Evolutionary conservation across 129 eudicot genomes (phyloP), one percentile per base, ranked within the genome.

Genomic region (Erigeron canadensis): DNA sequence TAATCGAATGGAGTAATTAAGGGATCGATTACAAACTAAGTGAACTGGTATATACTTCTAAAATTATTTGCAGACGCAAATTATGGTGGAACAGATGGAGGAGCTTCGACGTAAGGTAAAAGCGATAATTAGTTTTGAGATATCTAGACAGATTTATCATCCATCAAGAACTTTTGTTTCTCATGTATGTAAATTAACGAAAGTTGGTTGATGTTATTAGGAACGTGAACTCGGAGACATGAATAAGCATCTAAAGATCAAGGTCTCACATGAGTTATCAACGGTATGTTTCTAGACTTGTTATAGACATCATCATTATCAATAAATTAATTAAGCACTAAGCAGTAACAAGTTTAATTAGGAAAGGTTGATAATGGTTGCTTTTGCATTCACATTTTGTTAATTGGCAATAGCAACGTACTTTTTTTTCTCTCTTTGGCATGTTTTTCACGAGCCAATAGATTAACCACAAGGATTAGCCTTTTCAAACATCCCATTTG

Each of bases 171-270:
- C 15, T 16, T 41, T 41, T n/a, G 10, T 23, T 54, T 65, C 16
- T 54, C 1, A 41, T 65, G 42, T 74, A 63, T 48, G 48, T 37
- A 0, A 5, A 77, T 37, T 4, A 42, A 70, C 18, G 9, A 53
- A 62, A 46, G 40, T 71, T 15, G 41, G 41, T 64, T 37, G 39
- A 56, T 67, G 71, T 55, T 85, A 93, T 55, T 85, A 93, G 98
- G 98, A 89, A 80, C 89, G 95, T 4, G 91, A 89, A 67, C 95
- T 89, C 7, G 98, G 98, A 54, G 96, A 93, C 82, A 80, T 93
- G 79, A 93, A 93, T 87, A 85, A 85, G 86, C 95, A 89, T 71
- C 81, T 93, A 75, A 93, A 87, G 87, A 77, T 89, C 71, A 93
- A 87, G 83, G 96, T 93, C 68, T 89, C 94, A 23, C 84, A 85